Evolutionary conservation across 768 basidiomycete species (phyloP), one percentile per base, ranked within the genome.

Genomic region (Daedaleopsis nitida): DNA sequence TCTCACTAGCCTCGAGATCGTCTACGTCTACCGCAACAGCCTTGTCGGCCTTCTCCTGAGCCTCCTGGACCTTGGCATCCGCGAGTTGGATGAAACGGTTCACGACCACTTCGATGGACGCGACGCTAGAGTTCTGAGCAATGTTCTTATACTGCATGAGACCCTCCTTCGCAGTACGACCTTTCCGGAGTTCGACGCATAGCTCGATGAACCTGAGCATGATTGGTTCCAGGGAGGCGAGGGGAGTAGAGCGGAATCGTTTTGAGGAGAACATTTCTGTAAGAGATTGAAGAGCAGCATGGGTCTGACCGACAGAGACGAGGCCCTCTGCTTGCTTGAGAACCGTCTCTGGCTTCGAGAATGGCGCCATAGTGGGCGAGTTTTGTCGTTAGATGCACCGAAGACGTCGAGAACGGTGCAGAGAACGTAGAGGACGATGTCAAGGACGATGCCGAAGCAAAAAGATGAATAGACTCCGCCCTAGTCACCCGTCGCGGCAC

Each of bases 61-160:
- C 93, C 65, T 91, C 91, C 68, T 82, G 81, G 42, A 95, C 91
- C 74, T 93, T 93, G 34, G 84, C 81, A 69, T 93, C 91, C 3
- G 92, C 85, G 34, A 93, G 81, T 59, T 84, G 80, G 66, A 99
- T 82, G 72, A 98, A 96, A 48, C 83, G 82, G 64, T 87, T 90
- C 70, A 99, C 89, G 69, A 98, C 94, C 50, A 83, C 80, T 74
- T 99, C 96, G 72, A 99, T 96, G 63, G 91, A 93, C 52, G 84
- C 85, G 44, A 98, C 94, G 73, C 86, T 92, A 21, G 89, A 87
- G 68, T 96, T 94, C 71, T 99, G 96, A 0, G 94, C 94, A 67
- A 97, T 94, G 73, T 98, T 98, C 80, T 97, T 98, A 85, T 93
- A 97, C 72, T 94, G 90, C 87, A 96, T 93, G 51, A 98, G 85